phyloP scores from a whole-genome alignment of 257 asterid species.

The Plectranthus barbatus region DNA sequence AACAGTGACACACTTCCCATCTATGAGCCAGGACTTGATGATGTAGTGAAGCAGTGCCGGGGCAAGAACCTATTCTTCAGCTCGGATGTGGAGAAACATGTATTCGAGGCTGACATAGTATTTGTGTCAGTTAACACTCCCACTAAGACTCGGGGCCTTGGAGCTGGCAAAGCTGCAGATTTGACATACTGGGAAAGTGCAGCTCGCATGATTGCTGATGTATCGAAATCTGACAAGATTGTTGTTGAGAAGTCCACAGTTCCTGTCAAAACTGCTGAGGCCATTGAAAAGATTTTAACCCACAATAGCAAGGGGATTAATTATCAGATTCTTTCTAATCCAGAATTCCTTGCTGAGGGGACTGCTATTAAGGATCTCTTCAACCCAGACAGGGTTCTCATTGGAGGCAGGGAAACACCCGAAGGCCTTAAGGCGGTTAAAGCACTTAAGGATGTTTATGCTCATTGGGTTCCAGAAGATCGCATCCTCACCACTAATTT shows the following conservation, averaged over 20 bases:
- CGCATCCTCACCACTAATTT: slow-evolving; percentile 69
- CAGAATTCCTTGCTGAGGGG: slow-evolving; percentile 83
- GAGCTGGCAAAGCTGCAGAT: too few species aligned
- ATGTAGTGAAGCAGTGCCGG: slow-evolving; percentile 77
- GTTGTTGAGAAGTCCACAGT: too few species aligned
- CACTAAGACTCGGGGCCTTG: slow-evolving; percentile 82
- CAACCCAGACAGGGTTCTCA: too few species aligned
- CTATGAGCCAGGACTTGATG: slow-evolving; percentile 91
- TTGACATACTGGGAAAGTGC: too few species aligned
- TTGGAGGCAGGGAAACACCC: slow-evolving; percentile 87
- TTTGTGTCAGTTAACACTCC: too few species aligned
- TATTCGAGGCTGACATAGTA: slow-evolving; percentile 76
- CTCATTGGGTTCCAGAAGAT: too few species aligned
- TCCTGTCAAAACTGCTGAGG: too few species aligned
- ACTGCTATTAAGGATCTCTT: slow-evolving; percentile 76
- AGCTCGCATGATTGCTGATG: too few species aligned
- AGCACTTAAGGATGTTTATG: slow-evolving; percentile 51
- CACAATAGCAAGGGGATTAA: too few species aligned
- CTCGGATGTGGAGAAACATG: slow-evolving; percentile 87
- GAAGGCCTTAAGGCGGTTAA: slow-evolving; percentile 71
- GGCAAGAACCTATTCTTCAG: slow-evolving; percentile 87
- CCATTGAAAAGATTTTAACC: too few species aligned
- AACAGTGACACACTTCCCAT: slow-evolving; percentile 78
- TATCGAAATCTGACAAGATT: slow-evolving; percentile 44
- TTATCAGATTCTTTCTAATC: too few species aligned